These are phyloP conservation scores for Stagonosporopsis rhizophila DNA, from an alignment of 2,329 filamentous ascomycete genomes.

Conservation along the genomic window DNA sequence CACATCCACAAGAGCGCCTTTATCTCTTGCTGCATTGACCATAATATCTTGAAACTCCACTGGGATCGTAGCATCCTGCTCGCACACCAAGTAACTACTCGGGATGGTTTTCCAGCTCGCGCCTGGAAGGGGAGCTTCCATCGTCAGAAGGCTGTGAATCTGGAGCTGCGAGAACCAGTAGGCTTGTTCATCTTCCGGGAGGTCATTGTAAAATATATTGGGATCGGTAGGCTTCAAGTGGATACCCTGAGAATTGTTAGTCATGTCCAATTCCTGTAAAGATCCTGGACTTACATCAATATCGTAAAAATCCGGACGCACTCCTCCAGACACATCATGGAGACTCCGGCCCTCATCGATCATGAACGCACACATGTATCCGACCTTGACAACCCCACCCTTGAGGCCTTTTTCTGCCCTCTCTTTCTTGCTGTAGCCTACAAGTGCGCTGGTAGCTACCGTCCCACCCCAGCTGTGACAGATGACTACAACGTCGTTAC, in stretches of 20 bases:
- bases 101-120: slow-evolving; percentile 48
- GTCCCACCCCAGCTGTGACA: slow-evolving; percentile 57
- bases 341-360: slow-evolving; percentile 2
- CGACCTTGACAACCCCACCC: slow-evolving; percentile 49
- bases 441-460: slow-evolving; percentile 45
- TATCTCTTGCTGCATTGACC: slow-evolving; percentile 33
- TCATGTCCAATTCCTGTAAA: not conserved
- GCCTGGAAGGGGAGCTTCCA: slow-evolving; percentile 33
- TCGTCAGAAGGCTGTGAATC: slow-evolving; percentile 37
- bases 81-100: slow-evolving; percentile 47
- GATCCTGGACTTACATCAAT: not conserved
- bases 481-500: slow-evolving; percentile 52
- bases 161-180: slow-evolving; percentile 30
- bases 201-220: slow-evolving; percentile 41
- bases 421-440: slow-evolving; percentile 46
- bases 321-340: not conserved
- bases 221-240: slow-evolving; percentile 11
- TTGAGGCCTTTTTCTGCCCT: slow-evolving; percentile 44
- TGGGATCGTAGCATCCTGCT: slow-evolving; percentile 47
- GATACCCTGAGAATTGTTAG: not conserved
- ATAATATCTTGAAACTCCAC: slow-evolving; percentile 41
- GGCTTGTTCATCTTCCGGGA: slow-evolving; percentile 30
- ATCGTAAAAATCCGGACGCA: slow-evolving; percentile 1
- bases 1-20: slow-evolving; percentile 39
- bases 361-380: slow-evolving; percentile 49